These are phyloP conservation scores for Globisporangium acanthophoron DNA, from an alignment of 352 stramenopile species.

Conservation along the genomic window DNA sequence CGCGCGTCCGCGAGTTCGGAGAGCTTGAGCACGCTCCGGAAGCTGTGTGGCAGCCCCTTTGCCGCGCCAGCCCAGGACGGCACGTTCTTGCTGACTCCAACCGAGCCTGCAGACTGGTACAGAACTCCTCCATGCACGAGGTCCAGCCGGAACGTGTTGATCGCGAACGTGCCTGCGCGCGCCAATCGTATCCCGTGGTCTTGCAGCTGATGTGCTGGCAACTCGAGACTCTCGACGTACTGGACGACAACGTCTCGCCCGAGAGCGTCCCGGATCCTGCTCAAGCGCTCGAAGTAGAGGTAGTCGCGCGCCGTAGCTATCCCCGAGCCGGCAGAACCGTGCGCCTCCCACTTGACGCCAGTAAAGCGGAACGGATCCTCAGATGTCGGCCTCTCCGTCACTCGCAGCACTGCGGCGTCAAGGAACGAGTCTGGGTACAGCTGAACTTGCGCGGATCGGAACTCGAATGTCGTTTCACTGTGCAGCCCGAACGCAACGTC, in stretches of 20 bases:
- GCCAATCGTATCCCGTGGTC: constrained; percentile 25
- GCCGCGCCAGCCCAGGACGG: neutral
- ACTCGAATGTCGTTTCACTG: constrained; percentile 28
- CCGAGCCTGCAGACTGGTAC: constrained; percentile 8
- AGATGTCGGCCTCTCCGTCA: constrained; percentile 17
- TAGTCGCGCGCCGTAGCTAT: constrained; percentile 25
- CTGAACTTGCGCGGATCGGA: constrained; percentile 28
- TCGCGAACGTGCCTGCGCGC: constrained; percentile 7
- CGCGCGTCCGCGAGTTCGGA: constrained; percentile 9
- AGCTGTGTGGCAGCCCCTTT: constrained; percentile 3
- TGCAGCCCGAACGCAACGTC: constrained; percentile 31
- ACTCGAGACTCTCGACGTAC: constrained; percentile 8
- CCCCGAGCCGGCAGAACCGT: constrained; percentile 17
- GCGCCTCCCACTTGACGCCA: constrained; percentile 37
- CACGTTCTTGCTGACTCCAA: neutral
- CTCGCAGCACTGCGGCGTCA: constrained; percentile 38
- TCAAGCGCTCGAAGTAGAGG: constrained; percentile 38
- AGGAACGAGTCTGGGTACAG: constrained; percentile 45
- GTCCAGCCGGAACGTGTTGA: constrained; percentile 12
- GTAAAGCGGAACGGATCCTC: constrained; percentile 42
- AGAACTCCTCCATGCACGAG: neutral
- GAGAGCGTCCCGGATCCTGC: constrained; percentile 22
- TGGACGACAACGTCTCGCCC: constrained; percentile 24
- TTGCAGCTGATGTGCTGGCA: constrained; percentile 24
- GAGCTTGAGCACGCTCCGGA: constrained; percentile 5